phyloP scores from a whole-genome alignment of 2,329 filamentous ascomycete genomes.

The Lachnellula arida region DNA sequence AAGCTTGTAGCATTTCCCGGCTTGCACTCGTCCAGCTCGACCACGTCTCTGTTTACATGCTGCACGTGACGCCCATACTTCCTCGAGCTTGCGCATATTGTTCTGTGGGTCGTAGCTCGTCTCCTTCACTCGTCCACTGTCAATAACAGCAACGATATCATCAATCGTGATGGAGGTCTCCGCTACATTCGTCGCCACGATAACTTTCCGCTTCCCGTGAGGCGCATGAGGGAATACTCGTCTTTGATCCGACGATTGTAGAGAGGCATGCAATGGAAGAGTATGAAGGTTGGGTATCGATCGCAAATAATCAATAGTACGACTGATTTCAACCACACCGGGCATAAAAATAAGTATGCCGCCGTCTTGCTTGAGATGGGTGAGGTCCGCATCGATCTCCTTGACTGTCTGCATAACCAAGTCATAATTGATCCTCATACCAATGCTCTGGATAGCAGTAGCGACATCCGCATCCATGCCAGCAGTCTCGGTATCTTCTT shows the following conservation, averaged over 20 bases:
- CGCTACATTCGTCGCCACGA: slow-evolving; percentile 93
- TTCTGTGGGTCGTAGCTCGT: slow-evolving; percentile 88
- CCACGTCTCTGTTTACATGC: slow-evolving; percentile 93
- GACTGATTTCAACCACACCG: slow-evolving; percentile 85
- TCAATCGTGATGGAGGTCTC: slow-evolving; percentile 99
- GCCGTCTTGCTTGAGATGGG: slow-evolving; percentile 61
- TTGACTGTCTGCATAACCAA: slow-evolving; percentile 76
- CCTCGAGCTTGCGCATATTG: slow-evolving; percentile 90
- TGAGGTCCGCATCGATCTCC: slow-evolving; percentile 73
- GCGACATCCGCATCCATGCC: slow-evolving; percentile 55
- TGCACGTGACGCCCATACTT: slow-evolving; percentile 91
- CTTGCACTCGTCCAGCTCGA: slow-evolving; percentile 86
- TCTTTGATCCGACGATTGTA: slow-evolving; percentile 83
- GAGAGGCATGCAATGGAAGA: slow-evolving; percentile 84
- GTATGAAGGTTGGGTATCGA: slow-evolving; percentile 66
- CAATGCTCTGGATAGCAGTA: slow-evolving; percentile 65
- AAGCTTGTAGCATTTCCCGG: slow-evolving; percentile 90
- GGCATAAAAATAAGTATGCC: slow-evolving; percentile 95
- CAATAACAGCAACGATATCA: slow-evolving; percentile 92
- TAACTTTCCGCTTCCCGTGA: slow-evolving; percentile 78
- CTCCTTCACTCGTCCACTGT: slow-evolving; percentile 93
- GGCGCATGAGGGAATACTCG: slow-evolving; percentile 77
- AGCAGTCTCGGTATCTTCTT: slow-evolving; percentile 40
- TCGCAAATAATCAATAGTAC: slow-evolving; percentile 65
- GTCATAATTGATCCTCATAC: slow-evolving; percentile 87